Conservation (phyloP, 805 yeast genomes). For the Sugiyamaella chiloensis region DNA sequence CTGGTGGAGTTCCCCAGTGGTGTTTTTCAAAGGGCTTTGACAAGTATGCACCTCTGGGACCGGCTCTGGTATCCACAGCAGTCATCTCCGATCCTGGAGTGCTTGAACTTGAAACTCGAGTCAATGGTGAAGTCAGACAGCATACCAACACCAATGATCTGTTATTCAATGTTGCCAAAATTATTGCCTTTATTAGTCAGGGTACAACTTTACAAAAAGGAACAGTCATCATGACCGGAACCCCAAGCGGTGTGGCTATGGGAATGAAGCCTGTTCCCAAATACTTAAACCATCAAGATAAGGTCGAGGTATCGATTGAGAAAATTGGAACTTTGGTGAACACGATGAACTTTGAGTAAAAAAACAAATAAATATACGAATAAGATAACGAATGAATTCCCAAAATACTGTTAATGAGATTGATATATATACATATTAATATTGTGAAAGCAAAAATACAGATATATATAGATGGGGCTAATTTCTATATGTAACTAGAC, state of each 20-base stretch:
- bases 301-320: constrained; percentile 40
- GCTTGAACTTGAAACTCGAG: constrained; percentile 32
- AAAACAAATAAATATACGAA: too few relatives aligned
- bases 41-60: constrained; percentile 53
- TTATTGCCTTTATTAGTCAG: constrained; percentile 38
- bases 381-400: background rate
- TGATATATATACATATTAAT: background rate
- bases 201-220: constrained; percentile 43
- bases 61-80: constrained; percentile 41
- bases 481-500: too few relatives aligned
- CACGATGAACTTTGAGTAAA: constrained; percentile 27
- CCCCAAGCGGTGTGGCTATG: constrained; percentile 43
- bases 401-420: background rate
- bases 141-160: constrained; percentile 38
- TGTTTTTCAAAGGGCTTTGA: constrained; percentile 49
- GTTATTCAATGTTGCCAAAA: constrained; percentile 35
- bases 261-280: constrained; percentile 35
- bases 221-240: constrained; percentile 44
- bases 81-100: constrained; percentile 33
- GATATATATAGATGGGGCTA: too few relatives aligned
- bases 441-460: background rate
- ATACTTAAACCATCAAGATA: constrained; percentile 43
- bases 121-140: constrained; percentile 42
- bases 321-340: constrained; percentile 43
- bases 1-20: constrained; percentile 51